Percentiles rank a stretch among this genome's conserved stretches.
These are phyloP conservation scores for Phyllosticta citribraziliensis DNA, from an alignment of 2,329 filamentous ascomycete species.

Conservation along the genomic window DNA sequence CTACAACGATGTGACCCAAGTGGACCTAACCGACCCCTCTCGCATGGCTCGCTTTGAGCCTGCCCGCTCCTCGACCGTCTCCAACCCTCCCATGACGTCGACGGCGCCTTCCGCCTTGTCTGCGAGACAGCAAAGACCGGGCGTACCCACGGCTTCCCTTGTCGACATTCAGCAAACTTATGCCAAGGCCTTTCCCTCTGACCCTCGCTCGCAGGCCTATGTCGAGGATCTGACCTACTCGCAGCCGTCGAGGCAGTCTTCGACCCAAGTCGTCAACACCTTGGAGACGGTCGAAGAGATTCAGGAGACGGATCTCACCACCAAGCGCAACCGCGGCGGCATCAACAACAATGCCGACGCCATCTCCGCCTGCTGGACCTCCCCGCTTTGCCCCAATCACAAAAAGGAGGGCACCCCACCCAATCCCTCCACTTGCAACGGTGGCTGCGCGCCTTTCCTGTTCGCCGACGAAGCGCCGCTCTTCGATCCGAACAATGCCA, in stretches of 20 bases:
- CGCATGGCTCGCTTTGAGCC: constrained; percentile 5
- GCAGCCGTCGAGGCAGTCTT: constrained; percentile 21
- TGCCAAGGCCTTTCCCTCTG: constrained; percentile 7
- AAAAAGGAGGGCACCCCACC: constrained; percentile 24
- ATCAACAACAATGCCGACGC: constrained; percentile 24
- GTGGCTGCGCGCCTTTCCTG: constrained; percentile 30
- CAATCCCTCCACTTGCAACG: constrained; percentile 31
- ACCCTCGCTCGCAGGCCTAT: constrained; percentile 8
- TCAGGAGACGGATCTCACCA: constrained; percentile 14
- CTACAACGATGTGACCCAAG: constrained; percentile 9
- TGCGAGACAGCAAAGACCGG: constrained; percentile 1
- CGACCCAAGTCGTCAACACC: constrained; percentile 11
- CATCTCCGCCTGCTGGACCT: constrained; percentile 32
- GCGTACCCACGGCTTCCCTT: constrained; percentile 7
- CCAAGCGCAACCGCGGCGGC: constrained; percentile 23
- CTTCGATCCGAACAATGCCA: constrained; percentile 17
- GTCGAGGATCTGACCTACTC: constrained; percentile 30
- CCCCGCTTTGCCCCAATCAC: constrained; percentile 32
- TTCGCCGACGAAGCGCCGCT: constrained; percentile 19
- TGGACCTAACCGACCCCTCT: constrained; percentile 5
- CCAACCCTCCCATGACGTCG: neutral
- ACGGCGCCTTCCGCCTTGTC: neutral
- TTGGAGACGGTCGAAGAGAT: constrained; percentile 15
- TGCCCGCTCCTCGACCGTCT: neutral
- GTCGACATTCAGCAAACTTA: constrained; percentile 9